Evolutionary conservation across 306 rosid genomes (phyloP).

Genomic region (Cucumis cinereus): DNA sequence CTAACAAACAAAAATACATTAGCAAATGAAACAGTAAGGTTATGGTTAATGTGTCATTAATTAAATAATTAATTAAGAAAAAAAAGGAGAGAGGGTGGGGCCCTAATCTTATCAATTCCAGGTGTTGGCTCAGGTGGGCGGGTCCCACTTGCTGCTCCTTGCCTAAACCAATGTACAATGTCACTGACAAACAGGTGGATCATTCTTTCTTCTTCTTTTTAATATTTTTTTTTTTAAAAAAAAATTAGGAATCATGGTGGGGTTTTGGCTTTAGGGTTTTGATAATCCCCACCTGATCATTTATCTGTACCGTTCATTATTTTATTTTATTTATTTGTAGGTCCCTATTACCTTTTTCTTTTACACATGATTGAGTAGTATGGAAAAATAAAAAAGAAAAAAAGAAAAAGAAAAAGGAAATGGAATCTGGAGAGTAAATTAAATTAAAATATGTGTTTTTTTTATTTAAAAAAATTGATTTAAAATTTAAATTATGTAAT

Average conservation of each 20-base stretch:
- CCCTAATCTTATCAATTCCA: constrained; percentile 78
- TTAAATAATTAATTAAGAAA: background rate
- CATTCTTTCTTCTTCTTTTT: constrained; percentile 46
- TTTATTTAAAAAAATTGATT: too few species aligned
- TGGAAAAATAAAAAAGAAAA: background rate
- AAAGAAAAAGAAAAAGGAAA: background rate
- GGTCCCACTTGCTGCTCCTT: constrained; percentile 47
- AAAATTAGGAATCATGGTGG: background rate
- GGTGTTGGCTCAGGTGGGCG: constrained; percentile 87
- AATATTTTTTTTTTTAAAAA: background rate
- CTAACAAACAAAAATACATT: constrained; percentile 3
- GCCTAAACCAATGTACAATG: constrained; percentile 72
- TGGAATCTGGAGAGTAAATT: background rate
- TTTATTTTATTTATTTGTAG: background rate
- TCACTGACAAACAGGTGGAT: constrained; percentile 99
- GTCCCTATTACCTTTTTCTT: background rate
- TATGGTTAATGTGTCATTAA: constrained; percentile 2
- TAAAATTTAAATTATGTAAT: background rate
- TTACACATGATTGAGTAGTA: background rate
- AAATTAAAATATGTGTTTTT: too few species aligned
- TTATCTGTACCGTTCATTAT: constrained; percentile 8
- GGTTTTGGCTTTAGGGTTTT: background rate
- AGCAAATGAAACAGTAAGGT: constrained; percentile 10
- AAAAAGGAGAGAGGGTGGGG: constrained; percentile 21
- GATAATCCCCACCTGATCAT: constrained; percentile 3